Evolutionary conservation across 257 asterid genomes (phyloP), one percentile per base, ranked within the genome.

Genomic region (Solanum arcanum): DNA sequence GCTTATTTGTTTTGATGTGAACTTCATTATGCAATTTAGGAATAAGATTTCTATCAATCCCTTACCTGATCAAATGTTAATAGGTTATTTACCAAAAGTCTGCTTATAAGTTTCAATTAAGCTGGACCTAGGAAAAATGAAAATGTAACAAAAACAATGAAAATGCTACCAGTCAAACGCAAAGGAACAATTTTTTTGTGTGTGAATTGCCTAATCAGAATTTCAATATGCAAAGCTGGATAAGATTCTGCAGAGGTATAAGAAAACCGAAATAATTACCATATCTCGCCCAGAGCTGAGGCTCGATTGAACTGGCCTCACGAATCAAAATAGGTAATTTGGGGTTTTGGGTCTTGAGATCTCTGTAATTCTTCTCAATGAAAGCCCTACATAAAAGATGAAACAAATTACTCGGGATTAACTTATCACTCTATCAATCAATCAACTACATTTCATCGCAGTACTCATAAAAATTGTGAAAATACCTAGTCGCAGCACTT

Each of bases 261-360:
- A 37, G 12, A 62, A 39, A 84, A 41, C 13, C 14, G 33, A 42
- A 37, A 83, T 52, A 72, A 7, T 75, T 92, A 96, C 99, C 99
- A 86, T 89, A 95, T 96, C 99, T 93, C 33, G 98, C 99, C 99
- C 99, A 96, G 31, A 96, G 98, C 92, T 95, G 99, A 86, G 99
- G 99, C 88, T 95, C 97, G 86, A 91, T 90, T 70, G 94, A 94
- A 29, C 91, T 82, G 47, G 96, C 97, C 90, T 96, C 98, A 64
- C 98, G 99, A 92, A 96, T 94, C 92, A 96, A 88, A 89, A 95
- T 95, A 25, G 98, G 98, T 64, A 96, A 94, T 88, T 89, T 96
- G 78, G 99, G 98, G 86, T 96, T 96, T 15, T 90, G 93, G 69
- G 97, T 92, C 94, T 96, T 96, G 92, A 96, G 94, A 90, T 94